Evolutionary conservation across 768 basidiomycete species (phyloP).

Genomic region (Tulasnella sp.): DNA sequence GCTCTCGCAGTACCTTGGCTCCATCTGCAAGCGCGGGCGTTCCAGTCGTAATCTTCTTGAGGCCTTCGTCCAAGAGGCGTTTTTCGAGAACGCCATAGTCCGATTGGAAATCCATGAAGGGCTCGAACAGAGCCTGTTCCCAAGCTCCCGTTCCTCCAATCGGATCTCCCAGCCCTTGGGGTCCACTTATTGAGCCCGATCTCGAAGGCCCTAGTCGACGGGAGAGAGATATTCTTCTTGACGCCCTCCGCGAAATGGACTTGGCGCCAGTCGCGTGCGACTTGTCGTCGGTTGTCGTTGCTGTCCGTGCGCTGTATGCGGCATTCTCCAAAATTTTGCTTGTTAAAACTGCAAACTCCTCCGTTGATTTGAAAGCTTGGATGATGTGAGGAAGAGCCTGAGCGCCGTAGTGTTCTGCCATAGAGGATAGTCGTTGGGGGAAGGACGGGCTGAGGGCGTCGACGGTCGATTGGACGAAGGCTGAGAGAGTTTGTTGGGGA

Average conservation of each 20-base stretch:
- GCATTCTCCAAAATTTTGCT: conserved; percentile 75
- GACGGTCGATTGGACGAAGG: conserved; percentile 77
- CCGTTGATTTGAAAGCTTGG: conserved; percentile 63
- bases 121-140: conserved; percentile 91
- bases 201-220: conserved; percentile 37
- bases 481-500: conserved; percentile 68
- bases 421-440: conserved; percentile 67
- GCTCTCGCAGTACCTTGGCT: conserved; percentile 68
- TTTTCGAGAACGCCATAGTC: conserved; percentile 80
- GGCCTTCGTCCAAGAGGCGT: conserved; percentile 57
- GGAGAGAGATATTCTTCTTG: conserved; percentile 40
- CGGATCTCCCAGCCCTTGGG: conserved; percentile 45
- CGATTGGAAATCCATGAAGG: conserved; percentile 86
- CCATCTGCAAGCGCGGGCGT: conserved; percentile 29
- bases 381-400: conserved; percentile 68
- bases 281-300: conserved; percentile 30
- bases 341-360: conserved; percentile 72
- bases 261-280: conserved; percentile 28
- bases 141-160: conserved; percentile 44
- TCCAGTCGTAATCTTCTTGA: conserved; percentile 44
- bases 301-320: conserved; percentile 42
- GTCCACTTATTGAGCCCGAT: conserved; percentile 35
- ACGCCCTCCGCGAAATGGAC: conserved; percentile 33
- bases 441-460: conserved; percentile 78
- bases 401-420: conserved; percentile 63